A percentile compares a stretch with the other conserved stretches of the same genome.
phyloP scores from a whole-genome alignment of 164 flowering plant genomes.

The Aristolochia fimbriata region DNA sequence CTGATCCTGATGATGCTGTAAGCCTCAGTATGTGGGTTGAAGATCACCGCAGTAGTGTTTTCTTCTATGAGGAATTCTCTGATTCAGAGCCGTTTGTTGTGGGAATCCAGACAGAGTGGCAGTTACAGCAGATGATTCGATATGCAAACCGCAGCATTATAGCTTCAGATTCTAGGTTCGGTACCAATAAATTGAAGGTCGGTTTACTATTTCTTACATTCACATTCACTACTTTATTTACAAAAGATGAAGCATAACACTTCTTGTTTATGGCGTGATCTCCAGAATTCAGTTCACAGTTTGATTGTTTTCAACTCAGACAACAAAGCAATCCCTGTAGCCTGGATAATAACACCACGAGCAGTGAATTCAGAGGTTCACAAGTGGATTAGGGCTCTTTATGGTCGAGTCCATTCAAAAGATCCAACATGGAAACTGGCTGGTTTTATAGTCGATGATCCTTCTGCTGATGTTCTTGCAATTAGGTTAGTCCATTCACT shows the following conservation, averaged over 20 bases:
- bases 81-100: conserved; percentile 64
- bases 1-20: conserved; percentile 73
- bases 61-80: conserved; percentile 80
- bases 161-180: conserved; percentile 80
- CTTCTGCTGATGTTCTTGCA: conserved; percentile 46
- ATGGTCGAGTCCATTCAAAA: conserved; percentile 65
- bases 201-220: conserved; percentile 8
- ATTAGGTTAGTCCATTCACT: conserved; percentile 38
- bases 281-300: conserved; percentile 76
- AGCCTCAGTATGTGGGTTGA: conserved; percentile 84
- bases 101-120: conserved; percentile 98
- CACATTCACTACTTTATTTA: background rate
- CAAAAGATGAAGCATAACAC: conserved; percentile 13
- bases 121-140: conserved; percentile 93
- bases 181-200: conserved; percentile 85
- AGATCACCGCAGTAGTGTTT: conserved; percentile 56
- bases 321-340: conserved; percentile 90
- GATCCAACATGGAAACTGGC: conserved; percentile 90
- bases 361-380: conserved; percentile 42
- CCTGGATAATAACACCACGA: conserved; percentile 80
- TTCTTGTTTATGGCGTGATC: conserved; percentile 7
- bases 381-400: conserved; percentile 91
- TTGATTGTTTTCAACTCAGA: conserved; percentile 86
- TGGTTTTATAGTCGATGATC: conserved; percentile 86
- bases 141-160: conserved; percentile 80